A percentile compares a stretch with the other conserved stretches of the same genome.
These are phyloP conservation scores for Yamadazyma diospyri DNA, from an alignment of 1,139 yeast genomes.

Conservation along the genomic window DNA sequence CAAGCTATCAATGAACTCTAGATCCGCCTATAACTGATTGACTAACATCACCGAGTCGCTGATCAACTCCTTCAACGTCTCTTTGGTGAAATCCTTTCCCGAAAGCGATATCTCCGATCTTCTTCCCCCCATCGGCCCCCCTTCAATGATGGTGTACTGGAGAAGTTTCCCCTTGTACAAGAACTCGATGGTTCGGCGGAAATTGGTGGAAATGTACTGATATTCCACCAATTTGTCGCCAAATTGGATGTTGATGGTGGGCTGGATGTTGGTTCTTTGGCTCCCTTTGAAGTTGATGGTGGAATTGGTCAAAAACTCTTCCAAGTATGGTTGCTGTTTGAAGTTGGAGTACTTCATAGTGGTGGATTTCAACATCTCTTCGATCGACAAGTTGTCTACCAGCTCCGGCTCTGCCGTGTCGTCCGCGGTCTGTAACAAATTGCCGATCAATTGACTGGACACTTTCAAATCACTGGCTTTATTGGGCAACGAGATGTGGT, in stretches of 20 bases:
- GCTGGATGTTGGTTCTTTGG: constrained; percentile 31
- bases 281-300: constrained; percentile 39
- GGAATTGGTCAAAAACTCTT: constrained; percentile 34
- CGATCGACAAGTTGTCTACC: constrained; percentile 2
- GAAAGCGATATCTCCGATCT: constrained; percentile 45
- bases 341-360: constrained; percentile 28
- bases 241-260: constrained; percentile 33
- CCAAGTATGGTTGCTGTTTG: constrained; percentile 46
- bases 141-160: constrained; percentile 50
- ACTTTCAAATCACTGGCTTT: constrained; percentile 43
- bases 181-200: constrained; percentile 45
- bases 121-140: constrained; percentile 56
- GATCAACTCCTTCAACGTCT: constrained; percentile 25
- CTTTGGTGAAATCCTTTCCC: constrained; percentile 29
- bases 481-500: constrained; percentile 39
- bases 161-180: constrained; percentile 29
- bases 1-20: too few relatives aligned
- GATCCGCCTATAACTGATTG: constrained; percentile 19
- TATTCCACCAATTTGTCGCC: constrained; percentile 37
- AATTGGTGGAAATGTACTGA: constrained; percentile 38
- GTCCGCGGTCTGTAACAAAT: constrained; percentile 18
- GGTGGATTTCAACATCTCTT: constrained; percentile 25
- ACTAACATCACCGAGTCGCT: constrained; percentile 26
- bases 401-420: constrained; percentile 5
- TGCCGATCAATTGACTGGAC: constrained; percentile 38